Conservation (phyloP, 2,329 filamentous ascomycete species). For the Aspergillus sojae region DNA sequence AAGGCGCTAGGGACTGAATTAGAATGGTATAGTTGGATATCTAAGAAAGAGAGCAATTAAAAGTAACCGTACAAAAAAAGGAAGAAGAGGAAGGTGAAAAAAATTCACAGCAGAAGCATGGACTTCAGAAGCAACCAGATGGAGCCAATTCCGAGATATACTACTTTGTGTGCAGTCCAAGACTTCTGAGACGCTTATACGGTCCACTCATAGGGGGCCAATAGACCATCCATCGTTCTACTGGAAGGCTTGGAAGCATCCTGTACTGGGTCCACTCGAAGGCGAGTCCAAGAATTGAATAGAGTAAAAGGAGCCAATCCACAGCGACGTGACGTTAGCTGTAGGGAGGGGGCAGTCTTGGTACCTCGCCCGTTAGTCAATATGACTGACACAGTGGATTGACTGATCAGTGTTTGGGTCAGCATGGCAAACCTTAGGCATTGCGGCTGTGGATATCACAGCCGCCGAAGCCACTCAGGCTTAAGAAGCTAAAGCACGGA, state of each 20-base stretch:
- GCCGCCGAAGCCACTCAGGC: not conserved
- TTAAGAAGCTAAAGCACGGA: conserved; percentile 2
- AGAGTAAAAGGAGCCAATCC: conserved; percentile 9
- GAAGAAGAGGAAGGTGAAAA: conserved; percentile 10
- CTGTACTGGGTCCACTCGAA: not conserved
- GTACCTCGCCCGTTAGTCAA: not conserved
- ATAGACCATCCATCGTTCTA: not conserved
- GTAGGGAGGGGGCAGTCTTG: not conserved
- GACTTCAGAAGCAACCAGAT: conserved; percentile 14
- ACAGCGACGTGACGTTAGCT: not conserved
- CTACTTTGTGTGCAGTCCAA: not conserved
- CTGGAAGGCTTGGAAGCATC: not conserved
- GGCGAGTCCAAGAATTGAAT: conserved; percentile 10
- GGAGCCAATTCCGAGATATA: conserved; percentile 4
- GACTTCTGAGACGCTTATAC: conserved; percentile 2
- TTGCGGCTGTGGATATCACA: conserved; percentile 3
- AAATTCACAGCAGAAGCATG: not conserved
- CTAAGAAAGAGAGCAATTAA: conserved; percentile 17
- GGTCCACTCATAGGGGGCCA: conserved; percentile 1
- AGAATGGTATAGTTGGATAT: conserved; percentile 19
- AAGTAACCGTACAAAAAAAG: conserved; percentile 10
- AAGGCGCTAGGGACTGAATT: conserved; percentile 18
- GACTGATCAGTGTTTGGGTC: conserved; percentile 9
- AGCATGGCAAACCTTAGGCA: conserved; percentile 1
- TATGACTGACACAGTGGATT: conserved; percentile 22